Base-by-base conservation (phyloP, 805 yeast species). In the Lipomyces spencermartinsiae region DNA sequence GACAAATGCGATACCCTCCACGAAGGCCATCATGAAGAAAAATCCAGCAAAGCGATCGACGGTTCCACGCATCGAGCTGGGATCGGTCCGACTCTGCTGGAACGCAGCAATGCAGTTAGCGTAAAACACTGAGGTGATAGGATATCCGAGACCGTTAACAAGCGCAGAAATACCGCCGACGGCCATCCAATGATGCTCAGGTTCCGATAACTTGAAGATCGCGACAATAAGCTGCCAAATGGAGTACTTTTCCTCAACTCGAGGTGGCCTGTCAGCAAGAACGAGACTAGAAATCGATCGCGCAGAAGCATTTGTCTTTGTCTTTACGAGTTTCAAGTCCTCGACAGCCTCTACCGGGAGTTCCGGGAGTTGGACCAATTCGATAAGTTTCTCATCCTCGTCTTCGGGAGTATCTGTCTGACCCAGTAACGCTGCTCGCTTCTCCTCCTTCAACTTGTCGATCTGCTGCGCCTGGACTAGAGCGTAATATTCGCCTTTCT, bases 391-490 rank as follows among this genome's bases (percentile, higher is more conserved):
- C 33, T 55, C 46, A 14, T 39, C 22, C 22, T 59, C 66, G 14
- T 46, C 64, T 2, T 14, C 55, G 4, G 80, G 79, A 69, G 78
- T 80, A 1, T 70, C 72, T 66, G 80, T 82, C n/a, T 74, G 76
- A 4, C 84, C 84, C 63, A 77, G 79, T 73, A 83, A 83, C 74
- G 59, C 64, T 35, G 39, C 53, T 61, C n/a, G 71, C 63, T 19
- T 74, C 74, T 67, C 80, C 64, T 61, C 92, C 53, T 65, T 61
- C 33, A 51, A 54, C 25, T 66, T 63, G 6, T 66, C 65, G 22
- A 68, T 77, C 58, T 73, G 76, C 75, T 80, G 78, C 51, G 83
- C 78, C 63, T 78, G 76, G 3, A 80, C 83, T 16, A 80, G 74
- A 10, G 68, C 68, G 56, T 71, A 63, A 70, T 80, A 76, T 63